Conservation (phyloP, 2,329 filamentous ascomycete species). For the Diaporthe citrichinensis region DNA sequence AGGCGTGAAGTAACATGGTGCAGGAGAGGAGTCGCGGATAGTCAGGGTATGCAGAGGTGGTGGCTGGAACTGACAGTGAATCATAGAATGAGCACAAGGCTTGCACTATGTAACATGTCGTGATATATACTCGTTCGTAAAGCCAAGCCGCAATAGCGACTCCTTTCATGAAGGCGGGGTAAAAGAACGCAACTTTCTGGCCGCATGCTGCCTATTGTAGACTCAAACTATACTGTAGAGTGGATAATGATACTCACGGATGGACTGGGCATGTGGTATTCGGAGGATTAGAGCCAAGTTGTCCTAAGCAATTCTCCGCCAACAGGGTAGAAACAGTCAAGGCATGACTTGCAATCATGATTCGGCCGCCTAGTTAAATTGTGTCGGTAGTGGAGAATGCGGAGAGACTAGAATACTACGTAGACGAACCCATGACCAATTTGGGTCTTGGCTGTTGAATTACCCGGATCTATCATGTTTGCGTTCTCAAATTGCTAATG, state of each 20-base stretch:
- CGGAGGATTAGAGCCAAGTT: background rate
- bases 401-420: background rate
- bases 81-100: background rate
- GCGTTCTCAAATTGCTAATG: background rate
- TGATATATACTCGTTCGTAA: background rate
- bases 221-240: background rate
- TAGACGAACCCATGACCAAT: constrained; percentile 6
- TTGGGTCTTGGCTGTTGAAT: constrained; percentile 3
- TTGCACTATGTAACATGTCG: background rate
- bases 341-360: background rate
- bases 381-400: constrained; percentile 15
- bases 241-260: background rate
- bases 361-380: background rate
- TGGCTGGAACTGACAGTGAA: background rate
- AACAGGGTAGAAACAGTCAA: background rate
- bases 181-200: background rate
- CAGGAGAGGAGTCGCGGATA: background rate
- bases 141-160: background rate
- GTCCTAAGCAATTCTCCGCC: constrained; percentile 3
- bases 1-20: background rate
- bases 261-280: background rate
- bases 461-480: background rate
- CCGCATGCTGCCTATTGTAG: background rate
- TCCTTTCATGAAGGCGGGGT: background rate
- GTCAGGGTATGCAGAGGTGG: background rate